Conservation (phyloP, 768 basidiomycete species). For the Leccinum sublutescens region DNA sequence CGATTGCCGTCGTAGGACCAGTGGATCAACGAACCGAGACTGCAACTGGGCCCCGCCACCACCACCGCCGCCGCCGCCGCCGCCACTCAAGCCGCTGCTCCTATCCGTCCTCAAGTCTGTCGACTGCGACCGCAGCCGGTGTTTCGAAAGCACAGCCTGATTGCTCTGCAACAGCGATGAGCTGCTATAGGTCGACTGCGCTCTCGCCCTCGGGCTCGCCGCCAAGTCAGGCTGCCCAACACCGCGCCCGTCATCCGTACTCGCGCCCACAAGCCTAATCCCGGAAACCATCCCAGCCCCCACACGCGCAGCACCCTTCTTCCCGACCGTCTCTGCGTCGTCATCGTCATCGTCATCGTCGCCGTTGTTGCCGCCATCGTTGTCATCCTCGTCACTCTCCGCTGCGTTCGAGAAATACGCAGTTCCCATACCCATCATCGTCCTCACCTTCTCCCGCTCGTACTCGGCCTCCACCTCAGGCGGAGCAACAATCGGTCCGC, state of each 20-base stretch:
- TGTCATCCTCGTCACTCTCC: constrained; percentile 34
- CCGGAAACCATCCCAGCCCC: constrained; percentile 25
- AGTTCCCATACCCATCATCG: constrained; percentile 39
- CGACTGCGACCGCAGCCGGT: constrained; percentile 40
- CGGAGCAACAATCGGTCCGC: constrained; percentile 59
- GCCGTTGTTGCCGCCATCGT: constrained; percentile 25
- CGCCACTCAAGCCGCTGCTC: constrained; percentile 1
- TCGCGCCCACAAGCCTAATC: constrained; percentile 30
- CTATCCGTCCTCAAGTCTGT: constrained; percentile 30
- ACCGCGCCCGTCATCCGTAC: constrained; percentile 15
- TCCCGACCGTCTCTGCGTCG: constrained; percentile 56
- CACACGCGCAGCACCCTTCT: constrained; percentile 34
- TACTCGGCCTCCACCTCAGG: constrained; percentile 29
- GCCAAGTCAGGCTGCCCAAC: constrained; percentile 8
- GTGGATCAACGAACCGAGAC: constrained; percentile 72
- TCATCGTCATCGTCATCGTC: not conserved
- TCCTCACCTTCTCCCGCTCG: constrained; percentile 26
- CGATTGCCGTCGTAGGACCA: constrained; percentile 66
- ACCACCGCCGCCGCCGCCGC: not conserved
- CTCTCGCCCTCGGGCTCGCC: constrained; percentile 39
- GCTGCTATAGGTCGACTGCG: constrained; percentile 58
- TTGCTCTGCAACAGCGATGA: constrained; percentile 31
- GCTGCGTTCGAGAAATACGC: constrained; percentile 45
- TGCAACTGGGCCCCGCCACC: constrained; percentile 11
- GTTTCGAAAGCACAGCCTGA: constrained; percentile 24